phyloP scores from a whole-genome alignment of 2,329 filamentous ascomycete genomes.

The Sclerotinia minor region DNA sequence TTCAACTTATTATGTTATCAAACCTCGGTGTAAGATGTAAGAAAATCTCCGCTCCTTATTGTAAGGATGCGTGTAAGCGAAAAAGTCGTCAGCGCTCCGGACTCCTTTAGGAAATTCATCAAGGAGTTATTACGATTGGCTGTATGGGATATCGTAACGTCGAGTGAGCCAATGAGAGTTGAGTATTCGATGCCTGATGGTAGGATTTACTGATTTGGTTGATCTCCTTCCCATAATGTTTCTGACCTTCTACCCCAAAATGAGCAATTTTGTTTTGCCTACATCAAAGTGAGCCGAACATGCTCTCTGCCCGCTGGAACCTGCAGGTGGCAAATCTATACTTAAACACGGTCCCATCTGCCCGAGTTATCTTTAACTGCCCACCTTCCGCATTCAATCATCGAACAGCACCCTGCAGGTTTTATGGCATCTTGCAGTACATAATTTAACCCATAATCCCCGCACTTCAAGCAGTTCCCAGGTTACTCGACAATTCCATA shows the following conservation, averaged over 20 bases:
- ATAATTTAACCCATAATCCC: slow-evolving; percentile 12
- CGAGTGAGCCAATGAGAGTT: slow-evolving; percentile 6
- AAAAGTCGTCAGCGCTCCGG: slow-evolving; percentile 9
- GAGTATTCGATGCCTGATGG: background rate
- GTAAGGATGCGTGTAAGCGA: slow-evolving; percentile 10
- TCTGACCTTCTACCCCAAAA: slow-evolving; percentile 10
- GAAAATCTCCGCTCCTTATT: slow-evolving; percentile 15
- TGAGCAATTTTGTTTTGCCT: background rate
- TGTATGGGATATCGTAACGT: background rate
- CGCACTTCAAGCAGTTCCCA: slow-evolving; percentile 2
- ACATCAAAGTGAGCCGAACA: too few relatives aligned
- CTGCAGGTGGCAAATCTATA: background rate
- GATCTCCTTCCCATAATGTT: background rate
- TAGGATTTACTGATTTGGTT: slow-evolving; percentile 1
- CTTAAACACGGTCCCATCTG: slow-evolving; percentile 6
- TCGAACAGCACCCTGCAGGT: background rate
- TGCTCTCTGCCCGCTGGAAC: background rate
- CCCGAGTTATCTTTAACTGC: background rate
- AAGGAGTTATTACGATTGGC: slow-evolving; percentile 14
- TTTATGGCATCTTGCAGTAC: background rate
- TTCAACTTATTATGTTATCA: background rate
- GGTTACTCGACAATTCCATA: slow-evolving; percentile 4
- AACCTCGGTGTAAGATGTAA: background rate
- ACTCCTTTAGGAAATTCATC: slow-evolving; percentile 22
- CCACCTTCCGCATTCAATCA: slow-evolving; percentile 14